These are phyloP conservation scores for Rutstroemia sp. DNA, from an alignment of 2,329 filamentous ascomycete species.

Conservation along the genomic window DNA sequence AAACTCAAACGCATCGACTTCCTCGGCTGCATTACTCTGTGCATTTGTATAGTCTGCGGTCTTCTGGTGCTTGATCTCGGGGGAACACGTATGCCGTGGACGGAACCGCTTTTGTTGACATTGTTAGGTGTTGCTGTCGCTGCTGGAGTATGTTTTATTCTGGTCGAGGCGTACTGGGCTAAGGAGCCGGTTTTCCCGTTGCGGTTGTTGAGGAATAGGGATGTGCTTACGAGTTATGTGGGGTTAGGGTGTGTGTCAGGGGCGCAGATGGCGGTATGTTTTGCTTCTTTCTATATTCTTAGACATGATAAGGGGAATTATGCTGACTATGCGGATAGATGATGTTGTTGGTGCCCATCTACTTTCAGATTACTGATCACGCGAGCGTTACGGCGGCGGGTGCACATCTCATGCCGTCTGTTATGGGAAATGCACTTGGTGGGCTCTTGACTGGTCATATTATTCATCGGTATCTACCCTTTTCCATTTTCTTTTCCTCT, in stretches of 20 bases:
- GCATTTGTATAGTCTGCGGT: constrained; percentile 34
- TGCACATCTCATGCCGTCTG: constrained; percentile 56
- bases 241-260: constrained; percentile 45
- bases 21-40: constrained; percentile 42
- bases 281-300: not conserved
- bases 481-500: not conserved
- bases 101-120: constrained; percentile 26
- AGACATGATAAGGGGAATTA: not conserved
- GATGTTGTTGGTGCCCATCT: constrained; percentile 60
- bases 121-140: constrained; percentile 28
- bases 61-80: constrained; percentile 43
- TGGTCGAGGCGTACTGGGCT: constrained; percentile 30
- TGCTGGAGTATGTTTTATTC: constrained; percentile 11
- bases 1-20: constrained; percentile 47
- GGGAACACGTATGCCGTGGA: constrained; percentile 36
- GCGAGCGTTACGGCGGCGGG: constrained; percentile 51
- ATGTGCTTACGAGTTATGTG: constrained; percentile 45
- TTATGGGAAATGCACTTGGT: constrained; percentile 58
- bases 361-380: constrained; percentile 57
- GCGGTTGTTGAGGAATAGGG: constrained; percentile 41
- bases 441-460: constrained; percentile 48
- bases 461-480: constrained; percentile 24
- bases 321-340: constrained; percentile 30
- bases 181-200: constrained; percentile 54
- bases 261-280: constrained; percentile 46